Percentiles rank a stretch among this genome's conserved stretches.
phyloP scores from a whole-genome alignment of 176 grass and related monocot genomes.

The Cocos nucifera region DNA sequence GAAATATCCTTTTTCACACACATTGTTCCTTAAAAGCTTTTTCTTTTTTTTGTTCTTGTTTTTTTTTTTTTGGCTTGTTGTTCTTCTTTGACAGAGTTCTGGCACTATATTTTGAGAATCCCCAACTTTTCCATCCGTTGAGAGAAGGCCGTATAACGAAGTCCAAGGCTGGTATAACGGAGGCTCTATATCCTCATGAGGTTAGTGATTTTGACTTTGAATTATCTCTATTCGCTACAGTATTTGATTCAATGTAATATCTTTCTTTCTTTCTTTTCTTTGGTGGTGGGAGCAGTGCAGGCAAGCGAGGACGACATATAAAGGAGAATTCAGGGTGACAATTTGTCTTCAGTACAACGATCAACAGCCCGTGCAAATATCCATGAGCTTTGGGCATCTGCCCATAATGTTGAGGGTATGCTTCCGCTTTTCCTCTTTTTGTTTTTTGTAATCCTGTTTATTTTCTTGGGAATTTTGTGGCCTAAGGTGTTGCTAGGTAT shows the following conservation, averaged over 20 bases:
- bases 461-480: neutral
- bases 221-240: neutral
- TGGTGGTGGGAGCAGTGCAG: conserved; percentile 56
- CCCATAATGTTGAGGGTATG: conserved; percentile 94
- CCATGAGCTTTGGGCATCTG: conserved; percentile 65
- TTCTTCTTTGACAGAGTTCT: conserved; percentile 36
- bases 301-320: conserved; percentile 53
- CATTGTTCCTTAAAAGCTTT: neutral
- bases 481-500: too few species aligned
- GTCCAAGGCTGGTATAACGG: conserved; percentile 11
- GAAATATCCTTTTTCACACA: conserved; percentile 63
- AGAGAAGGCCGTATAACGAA: conserved; percentile 29
- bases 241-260: neutral
- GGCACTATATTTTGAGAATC: conserved; percentile 65
- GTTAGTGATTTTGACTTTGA: conserved; percentile 20
- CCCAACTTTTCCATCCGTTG: conserved; percentile 33
- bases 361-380: conserved; percentile 30
- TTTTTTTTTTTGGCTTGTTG: neutral
- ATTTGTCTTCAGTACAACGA: conserved; percentile 46
- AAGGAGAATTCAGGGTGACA: conserved; percentile 55
- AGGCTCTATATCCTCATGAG: conserved; percentile 56
- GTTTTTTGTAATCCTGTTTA: neutral
- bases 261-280: neutral
- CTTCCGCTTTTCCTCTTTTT: conserved; percentile 6
- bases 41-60: neutral